Conservation (phyloP, 2,329 filamentous ascomycete genomes). For the Ophiostoma piceae region DNA sequence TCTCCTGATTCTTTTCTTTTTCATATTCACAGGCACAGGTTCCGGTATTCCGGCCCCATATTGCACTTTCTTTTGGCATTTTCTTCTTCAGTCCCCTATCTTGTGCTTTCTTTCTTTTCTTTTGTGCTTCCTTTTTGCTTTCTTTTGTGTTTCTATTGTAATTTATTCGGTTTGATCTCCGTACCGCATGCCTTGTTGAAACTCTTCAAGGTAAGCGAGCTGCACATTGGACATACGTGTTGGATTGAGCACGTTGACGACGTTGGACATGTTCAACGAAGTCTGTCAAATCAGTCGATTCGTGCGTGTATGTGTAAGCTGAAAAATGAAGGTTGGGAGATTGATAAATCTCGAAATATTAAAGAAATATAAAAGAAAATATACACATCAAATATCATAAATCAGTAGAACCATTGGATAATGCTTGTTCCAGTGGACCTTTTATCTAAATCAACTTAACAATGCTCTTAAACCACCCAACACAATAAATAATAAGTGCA, state of each 20-base stretch:
- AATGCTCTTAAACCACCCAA: too few species aligned
- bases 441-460: too few species aligned
- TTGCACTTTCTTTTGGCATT: neutral
- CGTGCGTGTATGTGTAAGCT: neutral
- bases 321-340: neutral
- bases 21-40: neutral
- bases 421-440: too few species aligned
- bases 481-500: neutral
- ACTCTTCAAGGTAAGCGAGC: neutral
- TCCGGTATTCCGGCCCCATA: neutral
- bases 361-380: neutral
- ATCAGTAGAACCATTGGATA: neutral
- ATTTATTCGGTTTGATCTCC: neutral
- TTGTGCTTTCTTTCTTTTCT: neutral
- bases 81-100: neutral
- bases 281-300: neutral
- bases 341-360: neutral
- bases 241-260: neutral
- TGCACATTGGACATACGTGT: neutral
- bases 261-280: neutral
- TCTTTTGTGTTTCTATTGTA: neutral
- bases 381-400: neutral
- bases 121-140: neutral
- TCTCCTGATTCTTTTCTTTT: neutral
- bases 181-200: neutral